Base-by-base conservation (phyloP, 441 rosid genomes). In the Omphalea diandra region DNA sequence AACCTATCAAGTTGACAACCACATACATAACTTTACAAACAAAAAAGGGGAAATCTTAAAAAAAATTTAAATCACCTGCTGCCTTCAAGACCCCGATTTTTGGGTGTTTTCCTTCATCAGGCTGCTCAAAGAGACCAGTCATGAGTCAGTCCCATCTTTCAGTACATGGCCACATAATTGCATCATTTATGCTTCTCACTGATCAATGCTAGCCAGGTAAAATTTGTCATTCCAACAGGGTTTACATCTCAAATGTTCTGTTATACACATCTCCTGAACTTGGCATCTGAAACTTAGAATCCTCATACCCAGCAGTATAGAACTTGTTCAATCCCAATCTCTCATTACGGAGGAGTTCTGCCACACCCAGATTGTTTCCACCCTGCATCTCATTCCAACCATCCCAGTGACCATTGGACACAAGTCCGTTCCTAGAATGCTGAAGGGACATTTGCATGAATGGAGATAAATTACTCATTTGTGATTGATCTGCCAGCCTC, bases 341-440 rank as follows among this genome's bases (percentile, higher is more conserved):
- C 80, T 90, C 96, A 55, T 90, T 90, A 72, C 91, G 84, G 22
- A 87, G 83, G 58, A 87, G 82, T 76, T 89, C 96, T 7, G 94
- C 84, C 82, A 90, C 80, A 31, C 82, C 80, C 36, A 89, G 26
- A 76, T 73, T 74, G 54, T 82, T 87, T 74, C 87, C 90, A 77
- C 79, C 80, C 69, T 83, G 97, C 63, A 82, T 81, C 75, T 88
- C 93, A 77, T 79, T 90, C 95, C 87, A 87, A 36, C 88, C 86
- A 84, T 84, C 89, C 97, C 97, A 93, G 60, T 72, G 89, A 35
- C 98, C 93, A 83, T 85, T 93, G 58, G 97, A 83, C 75, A 83
- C 68, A 15, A 62, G 69, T 38, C 89, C 79, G 83, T 87, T 89
- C 77, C 89, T 78, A 0, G 89, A 81, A 57, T 87, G 94, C 68